phyloP scores from a whole-genome alignment of 164 flowering plant genomes.

The Aristolochia contorta region DNA sequence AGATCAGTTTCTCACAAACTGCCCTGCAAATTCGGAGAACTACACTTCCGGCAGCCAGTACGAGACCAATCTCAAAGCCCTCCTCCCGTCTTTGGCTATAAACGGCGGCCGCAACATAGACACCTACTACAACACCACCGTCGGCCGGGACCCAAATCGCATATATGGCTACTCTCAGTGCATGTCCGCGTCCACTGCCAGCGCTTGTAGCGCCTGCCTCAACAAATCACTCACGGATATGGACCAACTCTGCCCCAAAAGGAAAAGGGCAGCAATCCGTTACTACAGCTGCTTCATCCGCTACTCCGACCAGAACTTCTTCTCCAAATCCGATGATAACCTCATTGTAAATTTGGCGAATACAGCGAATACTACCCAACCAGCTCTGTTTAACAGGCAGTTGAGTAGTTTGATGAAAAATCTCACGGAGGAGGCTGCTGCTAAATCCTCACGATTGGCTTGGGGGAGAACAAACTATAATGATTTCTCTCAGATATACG shows the following conservation, averaged over 20 bases:
- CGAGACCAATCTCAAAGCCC: slow-evolving; percentile 11
- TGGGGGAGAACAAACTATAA: background rate
- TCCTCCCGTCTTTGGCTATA: slow-evolving; percentile 5
- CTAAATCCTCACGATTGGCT: background rate
- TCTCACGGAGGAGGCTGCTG: background rate
- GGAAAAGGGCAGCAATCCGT: slow-evolving; percentile 4
- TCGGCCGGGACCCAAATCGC: slow-evolving; percentile 1
- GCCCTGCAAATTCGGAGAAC: background rate
- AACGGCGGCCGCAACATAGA: background rate
- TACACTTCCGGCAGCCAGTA: slow-evolving; percentile 11
- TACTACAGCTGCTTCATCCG: slow-evolving; percentile 9
- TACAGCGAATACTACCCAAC: background rate
- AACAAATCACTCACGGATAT: background rate
- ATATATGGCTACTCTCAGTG: slow-evolving; percentile 10
- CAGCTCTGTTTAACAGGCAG: background rate
- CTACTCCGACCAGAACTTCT: slow-evolving; percentile 11
- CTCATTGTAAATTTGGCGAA: too few relatives aligned
- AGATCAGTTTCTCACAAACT: background rate
- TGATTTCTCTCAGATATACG: background rate
- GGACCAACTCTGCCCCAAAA: slow-evolving; percentile 2
- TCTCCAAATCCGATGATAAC: background rate
- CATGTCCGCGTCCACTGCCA: slow-evolving; percentile 1
- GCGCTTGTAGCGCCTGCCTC: slow-evolving; percentile 6
- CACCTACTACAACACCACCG: slow-evolving; percentile 1
- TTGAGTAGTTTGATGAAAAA: slow-evolving; percentile 2